A percentile compares a stretch with the other conserved stretches of the same genome.
These are phyloP conservation scores for Tetrahymena borealis DNA, from an alignment of 73 alveolate genomes.

Conservation along the genomic window DNA sequence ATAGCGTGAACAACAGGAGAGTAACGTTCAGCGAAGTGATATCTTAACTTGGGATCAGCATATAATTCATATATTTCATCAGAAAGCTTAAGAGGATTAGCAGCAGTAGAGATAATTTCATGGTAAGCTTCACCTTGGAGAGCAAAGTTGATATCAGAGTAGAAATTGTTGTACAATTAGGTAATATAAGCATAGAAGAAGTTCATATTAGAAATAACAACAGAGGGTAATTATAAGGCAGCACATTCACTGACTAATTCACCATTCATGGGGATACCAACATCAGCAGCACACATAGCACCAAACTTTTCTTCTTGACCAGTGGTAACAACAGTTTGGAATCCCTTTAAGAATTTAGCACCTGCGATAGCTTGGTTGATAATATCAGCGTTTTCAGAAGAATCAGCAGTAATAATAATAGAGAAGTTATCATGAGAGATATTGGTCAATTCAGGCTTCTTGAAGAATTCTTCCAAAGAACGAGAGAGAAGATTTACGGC, in stretches of 20 bases:
- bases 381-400: not conserved
- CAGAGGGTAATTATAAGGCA: constrained; percentile 44
- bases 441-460: not conserved
- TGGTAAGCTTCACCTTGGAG: constrained; percentile 25
- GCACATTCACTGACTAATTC: constrained; percentile 39
- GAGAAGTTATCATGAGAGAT: not conserved
- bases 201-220: constrained; percentile 6
- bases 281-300: constrained; percentile 40
- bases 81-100: constrained; percentile 35
- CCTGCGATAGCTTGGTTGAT: not conserved
- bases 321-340: not conserved
- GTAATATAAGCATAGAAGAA: constrained; percentile 14
- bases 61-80: constrained; percentile 18
- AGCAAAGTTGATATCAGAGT: constrained; percentile 30
- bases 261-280: constrained; percentile 33
- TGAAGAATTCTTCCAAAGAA: not conserved
- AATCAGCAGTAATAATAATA: not conserved
- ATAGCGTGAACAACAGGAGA: constrained; percentile 1
- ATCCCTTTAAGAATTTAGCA: not conserved
- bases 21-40: constrained; percentile 22
- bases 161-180: constrained; percentile 14
- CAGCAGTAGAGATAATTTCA: constrained; percentile 6
- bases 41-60: constrained; percentile 41
- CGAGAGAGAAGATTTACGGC: not conserved
- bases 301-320: constrained; percentile 20